These are phyloP conservation scores for Citrus inodora DNA, from an alignment of 345 rosid genomes.

Conservation along the genomic window DNA sequence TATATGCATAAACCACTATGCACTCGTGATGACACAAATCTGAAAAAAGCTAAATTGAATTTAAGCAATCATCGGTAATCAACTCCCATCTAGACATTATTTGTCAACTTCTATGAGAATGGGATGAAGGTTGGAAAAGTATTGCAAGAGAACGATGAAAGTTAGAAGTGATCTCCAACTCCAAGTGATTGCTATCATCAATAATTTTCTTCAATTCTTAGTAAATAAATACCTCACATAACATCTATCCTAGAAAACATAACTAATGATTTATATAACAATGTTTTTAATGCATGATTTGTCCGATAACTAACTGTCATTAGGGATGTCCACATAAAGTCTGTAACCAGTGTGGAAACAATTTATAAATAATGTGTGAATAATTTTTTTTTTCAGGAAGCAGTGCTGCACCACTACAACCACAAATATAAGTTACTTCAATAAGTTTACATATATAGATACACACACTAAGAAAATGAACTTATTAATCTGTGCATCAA, in stretches of 20 bases:
- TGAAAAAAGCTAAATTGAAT: not conserved
- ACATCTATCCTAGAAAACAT: not conserved
- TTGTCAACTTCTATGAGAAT: not conserved
- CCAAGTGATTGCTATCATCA: not conserved
- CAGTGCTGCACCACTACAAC: not conserved
- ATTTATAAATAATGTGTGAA: not conserved
- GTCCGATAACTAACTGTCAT: not conserved
- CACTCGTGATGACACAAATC: not conserved
- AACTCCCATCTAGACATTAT: not conserved
- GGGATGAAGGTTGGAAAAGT: not conserved
- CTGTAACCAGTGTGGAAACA: not conserved
- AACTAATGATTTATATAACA: not conserved
- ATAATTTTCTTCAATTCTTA: not conserved
- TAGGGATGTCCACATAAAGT: not conserved
- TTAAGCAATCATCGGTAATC: not conserved
- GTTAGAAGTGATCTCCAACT: not conserved
- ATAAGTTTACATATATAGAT: not conserved
- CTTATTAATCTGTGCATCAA: not conserved
- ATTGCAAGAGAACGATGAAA: not conserved
- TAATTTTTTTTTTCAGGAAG: not conserved
- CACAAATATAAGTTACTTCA: not conserved
- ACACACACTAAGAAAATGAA: not conserved
- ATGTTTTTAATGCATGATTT: not conserved
- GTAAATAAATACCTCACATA: not conserved
- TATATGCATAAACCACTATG: not conserved